A percentile compares a stretch with the other conserved stretches of the same genome.
Evolutionary conservation across 2,329 filamentous ascomycete species (phyloP).

Genomic region (Phialemonium atrogriseum): DNA sequence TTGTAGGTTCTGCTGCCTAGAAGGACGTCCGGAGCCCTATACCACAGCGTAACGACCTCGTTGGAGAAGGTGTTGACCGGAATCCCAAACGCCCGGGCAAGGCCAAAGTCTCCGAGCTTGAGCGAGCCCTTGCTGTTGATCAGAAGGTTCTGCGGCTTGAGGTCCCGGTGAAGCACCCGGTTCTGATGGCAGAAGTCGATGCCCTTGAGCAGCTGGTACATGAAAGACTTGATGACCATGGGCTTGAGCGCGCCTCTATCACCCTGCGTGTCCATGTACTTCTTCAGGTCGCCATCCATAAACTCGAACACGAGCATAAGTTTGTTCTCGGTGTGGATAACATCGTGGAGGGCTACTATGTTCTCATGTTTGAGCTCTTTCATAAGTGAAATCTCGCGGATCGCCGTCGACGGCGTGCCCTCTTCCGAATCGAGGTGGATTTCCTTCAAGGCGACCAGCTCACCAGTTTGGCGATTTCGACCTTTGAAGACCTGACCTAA

Average conservation of each 20-base stretch:
- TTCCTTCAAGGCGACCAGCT: conserved; percentile 94
- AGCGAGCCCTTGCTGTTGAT: conserved; percentile 87
- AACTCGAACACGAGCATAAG: conserved; percentile 99
- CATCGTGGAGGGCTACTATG: conserved; percentile 94
- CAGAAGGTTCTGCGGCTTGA: conserved; percentile 93
- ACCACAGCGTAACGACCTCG: conserved; percentile 96
- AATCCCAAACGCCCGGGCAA: conserved; percentile 91
- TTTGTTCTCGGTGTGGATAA: conserved; percentile 99
- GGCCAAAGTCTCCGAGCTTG: conserved; percentile 90
- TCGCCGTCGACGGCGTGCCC: conserved; percentile 92
- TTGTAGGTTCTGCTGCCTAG: conserved; percentile 94
- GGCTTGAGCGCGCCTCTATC: conserved; percentile 85
- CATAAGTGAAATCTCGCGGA: conserved; percentile 98
- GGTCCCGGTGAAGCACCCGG: conserved; percentile 85
- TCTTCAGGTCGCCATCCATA: conserved; percentile 97
- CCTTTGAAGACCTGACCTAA: conserved; percentile 79
- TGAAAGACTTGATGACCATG: conserved; percentile 93
- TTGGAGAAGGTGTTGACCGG: conserved; percentile 98
- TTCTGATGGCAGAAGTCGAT: conserved; percentile 99
- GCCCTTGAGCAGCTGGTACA: conserved; percentile 92
- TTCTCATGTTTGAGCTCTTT: conserved; percentile 99
- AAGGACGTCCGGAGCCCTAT: conserved; percentile 90
- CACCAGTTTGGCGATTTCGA: conserved; percentile 91
- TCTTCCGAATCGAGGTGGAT: conserved; percentile 98
- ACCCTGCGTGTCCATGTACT: conserved; percentile 94